Conservation (phyloP, 805 yeast genomes). For the Torulaspora maleeae region DNA sequence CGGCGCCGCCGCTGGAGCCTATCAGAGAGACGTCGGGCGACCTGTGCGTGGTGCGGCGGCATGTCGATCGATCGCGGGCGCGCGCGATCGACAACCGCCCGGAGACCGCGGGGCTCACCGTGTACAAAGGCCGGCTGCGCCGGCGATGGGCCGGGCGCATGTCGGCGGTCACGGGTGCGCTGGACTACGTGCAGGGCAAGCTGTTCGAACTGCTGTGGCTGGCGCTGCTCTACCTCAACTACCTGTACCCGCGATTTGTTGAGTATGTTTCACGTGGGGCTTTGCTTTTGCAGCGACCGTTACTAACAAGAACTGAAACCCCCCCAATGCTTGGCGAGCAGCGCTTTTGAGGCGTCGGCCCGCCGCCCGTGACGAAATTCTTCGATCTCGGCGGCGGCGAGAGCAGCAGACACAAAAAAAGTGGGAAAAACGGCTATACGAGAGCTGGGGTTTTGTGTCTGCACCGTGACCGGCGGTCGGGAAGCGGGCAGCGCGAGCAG, state of each 20-base stretch:
- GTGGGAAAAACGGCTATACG: background rate
- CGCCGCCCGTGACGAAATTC: too few relatives aligned
- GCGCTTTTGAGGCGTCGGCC: too few relatives aligned
- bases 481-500: too few relatives aligned
- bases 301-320: background rate
- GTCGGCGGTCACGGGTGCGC: slow-evolving; percentile 7
- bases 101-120: slow-evolving; percentile 1
- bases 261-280: slow-evolving; percentile 20
- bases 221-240: slow-evolving; percentile 19
- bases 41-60: background rate
- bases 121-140: slow-evolving; percentile 5
- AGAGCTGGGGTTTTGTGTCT: background rate
- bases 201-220: slow-evolving; percentile 25
- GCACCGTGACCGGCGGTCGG: background rate
- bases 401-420: background rate
- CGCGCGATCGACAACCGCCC: background rate
- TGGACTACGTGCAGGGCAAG: slow-evolving; percentile 19
- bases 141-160: slow-evolving; percentile 12
- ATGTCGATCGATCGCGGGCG: background rate
- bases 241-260: slow-evolving; percentile 22
- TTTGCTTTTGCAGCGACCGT: background rate
- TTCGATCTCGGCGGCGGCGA: too few relatives aligned
- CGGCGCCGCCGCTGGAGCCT: slow-evolving; percentile 11
- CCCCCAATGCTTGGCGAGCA: background rate
- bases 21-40: slow-evolving; percentile 16